Evolutionary conservation across 1,284 basidiomycete genomes (phyloP).

Genomic region (Singerocomus inundabilis): DNA sequence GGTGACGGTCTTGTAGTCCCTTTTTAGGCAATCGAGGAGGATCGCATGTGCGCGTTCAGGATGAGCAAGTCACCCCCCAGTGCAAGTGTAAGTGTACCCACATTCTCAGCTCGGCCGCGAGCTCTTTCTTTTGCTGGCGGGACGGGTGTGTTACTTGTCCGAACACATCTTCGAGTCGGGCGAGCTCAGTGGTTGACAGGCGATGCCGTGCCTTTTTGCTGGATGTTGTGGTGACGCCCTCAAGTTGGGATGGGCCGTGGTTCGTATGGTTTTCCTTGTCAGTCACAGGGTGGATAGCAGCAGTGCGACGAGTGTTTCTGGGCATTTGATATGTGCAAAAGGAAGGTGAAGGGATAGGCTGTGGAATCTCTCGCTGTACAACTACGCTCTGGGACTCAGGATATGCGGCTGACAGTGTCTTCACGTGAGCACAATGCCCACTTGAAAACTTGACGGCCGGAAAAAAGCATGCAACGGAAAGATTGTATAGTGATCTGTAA

Average conservation of each 20-base stretch:
- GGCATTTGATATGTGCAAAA: constrained; percentile 21
- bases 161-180: constrained; percentile 40
- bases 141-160: constrained; percentile 40
- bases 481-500: constrained; percentile 1
- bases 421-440: constrained; percentile 22
- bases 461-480: background rate
- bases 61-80: background rate
- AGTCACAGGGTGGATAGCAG: background rate
- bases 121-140: constrained; percentile 37
- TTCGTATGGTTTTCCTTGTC: constrained; percentile 20
- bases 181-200: constrained; percentile 40
- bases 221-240: background rate
- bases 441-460: too few species aligned
- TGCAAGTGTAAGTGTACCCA: constrained; percentile 26
- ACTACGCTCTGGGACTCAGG: constrained; percentile 1
- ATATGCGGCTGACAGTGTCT: constrained; percentile 20
- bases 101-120: constrained; percentile 40
- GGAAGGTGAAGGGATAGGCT: constrained; percentile 25
- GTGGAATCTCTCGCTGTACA: constrained; percentile 9
- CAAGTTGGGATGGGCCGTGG: constrained; percentile 1
- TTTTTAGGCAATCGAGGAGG: background rate
- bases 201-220: constrained; percentile 38
- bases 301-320: constrained; percentile 25
- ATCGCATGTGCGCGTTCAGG: background rate
- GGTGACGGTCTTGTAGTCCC: constrained; percentile 47